Evolutionary conservation across 2,329 filamentous ascomycete species (phyloP).

Genomic region (Xylaria hypoxylon): DNA sequence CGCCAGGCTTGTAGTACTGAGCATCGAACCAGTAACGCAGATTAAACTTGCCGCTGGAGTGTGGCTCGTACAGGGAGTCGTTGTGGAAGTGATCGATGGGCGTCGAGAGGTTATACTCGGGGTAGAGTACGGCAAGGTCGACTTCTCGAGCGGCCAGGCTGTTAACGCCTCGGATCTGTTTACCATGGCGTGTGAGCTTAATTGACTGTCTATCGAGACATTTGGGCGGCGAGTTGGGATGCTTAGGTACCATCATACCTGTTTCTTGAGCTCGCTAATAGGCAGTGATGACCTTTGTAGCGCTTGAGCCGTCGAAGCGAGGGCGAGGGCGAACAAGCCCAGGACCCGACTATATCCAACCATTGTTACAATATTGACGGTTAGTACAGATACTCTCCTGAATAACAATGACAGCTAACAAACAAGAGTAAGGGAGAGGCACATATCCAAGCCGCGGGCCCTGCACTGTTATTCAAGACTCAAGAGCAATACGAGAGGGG

Average conservation of each 20-base stretch:
- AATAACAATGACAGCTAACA: conserved; percentile 23
- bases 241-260: conserved; percentile 40
- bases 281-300: conserved; percentile 46
- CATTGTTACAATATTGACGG: conserved; percentile 33
- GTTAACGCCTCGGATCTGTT: conserved; percentile 37
- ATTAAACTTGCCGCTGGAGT: conserved; percentile 74
- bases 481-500: conserved; percentile 8
- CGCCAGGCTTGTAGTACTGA: conserved; percentile 78
- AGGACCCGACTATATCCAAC: conserved; percentile 35
- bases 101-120: conserved; percentile 57
- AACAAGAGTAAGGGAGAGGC: conserved; percentile 25
- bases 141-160: conserved; percentile 36
- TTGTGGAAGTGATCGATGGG: conserved; percentile 87
- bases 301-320: conserved; percentile 42
- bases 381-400: conserved; percentile 27
- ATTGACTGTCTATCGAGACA: not conserved
- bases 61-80: conserved; percentile 80
- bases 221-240: not conserved
- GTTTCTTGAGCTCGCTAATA: conserved; percentile 48
- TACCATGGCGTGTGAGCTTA: conserved; percentile 29
- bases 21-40: conserved; percentile 88
- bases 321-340: conserved; percentile 42
- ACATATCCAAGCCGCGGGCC: conserved; percentile 9
- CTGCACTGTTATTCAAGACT: conserved; percentile 26
- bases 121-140: conserved; percentile 49